A percentile compares a stretch with the other conserved stretches of the same genome.
Evolutionary conservation across 2,329 filamentous ascomycete species (phyloP).

Genomic region (Sporothrix mexicana): DNA sequence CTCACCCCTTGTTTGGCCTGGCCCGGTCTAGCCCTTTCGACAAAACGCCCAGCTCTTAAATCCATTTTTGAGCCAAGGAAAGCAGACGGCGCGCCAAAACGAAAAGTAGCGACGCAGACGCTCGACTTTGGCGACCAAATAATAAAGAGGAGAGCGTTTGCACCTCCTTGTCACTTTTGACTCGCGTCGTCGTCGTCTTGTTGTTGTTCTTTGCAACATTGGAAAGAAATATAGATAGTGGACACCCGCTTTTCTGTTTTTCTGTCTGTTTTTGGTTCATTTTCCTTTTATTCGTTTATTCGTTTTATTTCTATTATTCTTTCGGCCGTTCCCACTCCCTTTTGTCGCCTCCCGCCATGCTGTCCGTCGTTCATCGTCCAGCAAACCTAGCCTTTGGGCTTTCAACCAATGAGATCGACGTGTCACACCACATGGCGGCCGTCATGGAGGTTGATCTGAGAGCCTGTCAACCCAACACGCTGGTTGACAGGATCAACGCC

Average conservation of each 20-base stretch:
- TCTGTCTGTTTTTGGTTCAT: slow-evolving; percentile 25
- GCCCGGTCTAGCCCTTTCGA: slow-evolving; percentile 33
- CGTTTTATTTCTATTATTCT: slow-evolving; percentile 10
- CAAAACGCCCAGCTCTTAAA: slow-evolving; percentile 28
- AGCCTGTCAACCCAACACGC: slow-evolving; percentile 53
- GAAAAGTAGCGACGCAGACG: background rate
- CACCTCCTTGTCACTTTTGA: background rate
- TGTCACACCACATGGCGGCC: slow-evolving; percentile 46
- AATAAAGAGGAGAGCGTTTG: slow-evolving; percentile 16
- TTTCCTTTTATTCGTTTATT: slow-evolving; percentile 1
- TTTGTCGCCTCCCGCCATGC: slow-evolving; percentile 19
- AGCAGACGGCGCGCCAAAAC: slow-evolving; percentile 3
- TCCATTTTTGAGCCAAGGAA: slow-evolving; percentile 4
- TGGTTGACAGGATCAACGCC: slow-evolving; percentile 61
- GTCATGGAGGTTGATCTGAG: slow-evolving; percentile 59
- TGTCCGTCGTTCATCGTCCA: slow-evolving; percentile 14
- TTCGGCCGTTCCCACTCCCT: background rate
- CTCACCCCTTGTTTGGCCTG: slow-evolving; percentile 16
- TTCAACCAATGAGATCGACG: slow-evolving; percentile 46
- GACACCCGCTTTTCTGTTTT: slow-evolving; percentile 22
- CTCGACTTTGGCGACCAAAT: background rate
- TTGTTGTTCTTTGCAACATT: background rate
- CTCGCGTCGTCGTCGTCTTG: background rate
- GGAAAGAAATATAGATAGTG: slow-evolving; percentile 31
- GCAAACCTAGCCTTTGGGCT: slow-evolving; percentile 26